Percentiles rank a stretch among this genome's conserved stretches.
Evolutionary conservation across 2,329 filamentous ascomycete genomes (phyloP).

Genomic region (Exophiala calicioides): DNA sequence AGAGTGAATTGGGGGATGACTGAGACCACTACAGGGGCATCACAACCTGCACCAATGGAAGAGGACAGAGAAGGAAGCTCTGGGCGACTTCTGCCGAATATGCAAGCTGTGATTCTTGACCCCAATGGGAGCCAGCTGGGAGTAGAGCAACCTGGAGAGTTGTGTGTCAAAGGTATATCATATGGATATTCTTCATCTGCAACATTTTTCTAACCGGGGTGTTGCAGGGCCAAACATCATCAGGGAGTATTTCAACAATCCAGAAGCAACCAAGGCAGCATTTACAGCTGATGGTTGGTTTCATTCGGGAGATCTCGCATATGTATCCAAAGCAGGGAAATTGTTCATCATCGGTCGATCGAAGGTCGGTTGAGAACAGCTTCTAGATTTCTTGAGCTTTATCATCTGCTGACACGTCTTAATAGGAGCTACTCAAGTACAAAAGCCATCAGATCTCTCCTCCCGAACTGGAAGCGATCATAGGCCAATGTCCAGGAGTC

Average conservation of each 20-base stretch:
- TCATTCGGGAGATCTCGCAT: conserved; percentile 45
- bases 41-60: conserved; percentile 36
- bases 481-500: conserved; percentile 44
- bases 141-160: conserved; percentile 36
- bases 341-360: conserved; percentile 45
- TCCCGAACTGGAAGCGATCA: conserved; percentile 48
- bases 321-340: conserved; percentile 37
- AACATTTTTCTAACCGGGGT: conserved; percentile 2
- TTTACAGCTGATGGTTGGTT: conserved; percentile 44
- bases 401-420: background rate
- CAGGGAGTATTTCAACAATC: conserved; percentile 32
- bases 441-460: conserved; percentile 49
- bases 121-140: conserved; percentile 36
- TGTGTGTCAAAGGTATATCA: conserved; percentile 41
- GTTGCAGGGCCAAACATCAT: conserved; percentile 25
- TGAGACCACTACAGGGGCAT: conserved; percentile 44
- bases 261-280: conserved; percentile 34
- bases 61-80: conserved; percentile 50
- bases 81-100: conserved; percentile 46
- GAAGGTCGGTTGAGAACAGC: conserved; percentile 32
- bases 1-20: conserved; percentile 54
- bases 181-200: conserved; percentile 38
- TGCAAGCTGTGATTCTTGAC: conserved; percentile 37
- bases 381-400: background rate
- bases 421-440: conserved; percentile 48